phyloP scores from a whole-genome alignment of 192 early-diverging fungal genomes.

The Coemansia sp. region DNA sequence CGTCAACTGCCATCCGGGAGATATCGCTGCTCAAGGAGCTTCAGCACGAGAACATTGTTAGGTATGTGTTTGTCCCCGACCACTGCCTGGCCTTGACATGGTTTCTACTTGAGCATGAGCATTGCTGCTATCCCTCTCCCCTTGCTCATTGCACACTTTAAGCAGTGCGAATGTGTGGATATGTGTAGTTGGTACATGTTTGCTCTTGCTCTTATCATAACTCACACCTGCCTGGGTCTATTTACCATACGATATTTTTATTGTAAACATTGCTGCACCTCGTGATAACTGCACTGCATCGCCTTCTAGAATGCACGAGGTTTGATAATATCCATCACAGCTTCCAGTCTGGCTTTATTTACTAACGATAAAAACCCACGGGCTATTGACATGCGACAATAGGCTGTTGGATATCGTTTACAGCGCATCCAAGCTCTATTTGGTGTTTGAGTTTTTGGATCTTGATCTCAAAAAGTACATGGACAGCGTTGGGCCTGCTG shows the following conservation, averaged over 20 bases:
- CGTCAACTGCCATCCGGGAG: conserved; percentile 85
- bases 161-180: neutral
- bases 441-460: conserved; percentile 97
- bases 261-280: conserved; percentile 13
- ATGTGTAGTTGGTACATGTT: neutral
- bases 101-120: neutral
- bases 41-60: conserved; percentile 83
- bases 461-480: conserved; percentile 88
- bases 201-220: neutral
- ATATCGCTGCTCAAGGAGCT: conserved; percentile 88
- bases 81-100: neutral
- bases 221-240: neutral
- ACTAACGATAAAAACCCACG: neutral
- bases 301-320: neutral
- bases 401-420: conserved; percentile 91
- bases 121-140: neutral
- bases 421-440: conserved; percentile 83
- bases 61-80: conserved; percentile 56
- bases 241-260: neutral
- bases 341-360: neutral
- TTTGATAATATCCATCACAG: neutral
- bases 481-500: conserved; percentile 62
- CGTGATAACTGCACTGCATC: neutral
- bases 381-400: neutral
- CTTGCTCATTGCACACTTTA: neutral